Evolutionary conservation across 176 grass and related monocot species (phyloP), one percentile per base, ranked within the genome.

Genomic region (Oryza punctata): DNA sequence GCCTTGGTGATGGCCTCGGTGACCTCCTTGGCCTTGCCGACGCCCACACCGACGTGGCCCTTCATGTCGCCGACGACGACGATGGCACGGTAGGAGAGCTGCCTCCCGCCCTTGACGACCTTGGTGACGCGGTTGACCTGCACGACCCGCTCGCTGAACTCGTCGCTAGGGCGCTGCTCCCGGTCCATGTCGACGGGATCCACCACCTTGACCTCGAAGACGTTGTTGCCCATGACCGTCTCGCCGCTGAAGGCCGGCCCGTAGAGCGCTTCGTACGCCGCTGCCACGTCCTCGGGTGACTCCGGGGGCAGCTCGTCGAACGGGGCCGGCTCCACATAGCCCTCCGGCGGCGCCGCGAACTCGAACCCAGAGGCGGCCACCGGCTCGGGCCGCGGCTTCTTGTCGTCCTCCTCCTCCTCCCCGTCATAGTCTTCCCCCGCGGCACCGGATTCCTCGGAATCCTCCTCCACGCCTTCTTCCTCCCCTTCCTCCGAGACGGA

Each of bases 31-130:
- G 96, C 93, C 92, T 98, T 98, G n/a, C 93, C 87, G 10, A 98
- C 89, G 21, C 96, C 96, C 0, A 95, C 87, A 0, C 96, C 96
- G 0, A 95, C 91, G 8, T 95, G 90, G 0, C 93, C 93, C 77
- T 95, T 93, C 89, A 91, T 93, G 69, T 98, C 96, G 2, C 96
- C 93, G 9, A 98, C 82, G 4, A 91, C 91, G 43, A 98, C 93
- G 12, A 98, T 86, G 13, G 91, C 92, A 59, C 93, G 82, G 76
- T 80, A 95, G n/a, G 93, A 92, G 26, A 98, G 83, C 64, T 95
- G 94, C 82, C 92, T 90, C 2, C 96, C 96, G 60, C 91, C 91
- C 80, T 98, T 98, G 79, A 98, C 96, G 73, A 95, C 91, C 78
- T 93, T 94, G 29, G 91, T 93, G 73, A 95, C 93, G 85, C 91